Conservation (phyloP, 2,329 filamentous ascomycete species). For the Colletotrichum chlorophyti region DNA sequence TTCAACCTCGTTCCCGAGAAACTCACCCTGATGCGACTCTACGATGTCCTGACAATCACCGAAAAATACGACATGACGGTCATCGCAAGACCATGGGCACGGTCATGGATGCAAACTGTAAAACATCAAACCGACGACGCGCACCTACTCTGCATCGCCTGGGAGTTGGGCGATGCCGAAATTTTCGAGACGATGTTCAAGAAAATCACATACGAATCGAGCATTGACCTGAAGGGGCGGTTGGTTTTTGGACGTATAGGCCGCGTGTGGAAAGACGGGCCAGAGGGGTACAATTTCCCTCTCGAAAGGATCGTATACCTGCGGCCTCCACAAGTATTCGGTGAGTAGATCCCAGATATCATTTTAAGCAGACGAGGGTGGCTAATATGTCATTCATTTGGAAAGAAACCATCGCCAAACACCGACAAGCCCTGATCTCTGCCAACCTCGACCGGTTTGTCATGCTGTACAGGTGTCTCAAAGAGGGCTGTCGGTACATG, state of each 20-base stretch:
- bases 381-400: not conserved
- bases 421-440: conserved; percentile 9
- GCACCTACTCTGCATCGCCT: conserved; percentile 21
- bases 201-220: conserved; percentile 18
- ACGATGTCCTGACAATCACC: conserved; percentile 33
- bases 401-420: conserved; percentile 18
- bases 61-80: conserved; percentile 36
- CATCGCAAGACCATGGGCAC: conserved; percentile 33
- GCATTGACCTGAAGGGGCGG: conserved; percentile 16
- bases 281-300: conserved; percentile 25
- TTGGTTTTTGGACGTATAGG: conserved; percentile 16
- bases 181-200: conserved; percentile 22
- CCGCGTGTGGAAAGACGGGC: conserved; percentile 11
- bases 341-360: not conserved
- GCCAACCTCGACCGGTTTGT: conserved; percentile 20
- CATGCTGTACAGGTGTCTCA: conserved; percentile 22
- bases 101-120: conserved; percentile 23
- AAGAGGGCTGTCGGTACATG: conserved; percentile 25
- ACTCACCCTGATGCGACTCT: conserved; percentile 22
- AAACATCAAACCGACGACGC: conserved; percentile 1
- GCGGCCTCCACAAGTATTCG: conserved; percentile 11
- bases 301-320: conserved; percentile 18
- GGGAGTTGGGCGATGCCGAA: conserved; percentile 25
- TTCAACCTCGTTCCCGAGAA: conserved; percentile 33
- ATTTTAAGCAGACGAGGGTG: too few species aligned